These are phyloP conservation scores for Magnaporthiopsis poae DNA, from an alignment of 2,329 filamentous ascomycete species.

Conservation along the genomic window DNA sequence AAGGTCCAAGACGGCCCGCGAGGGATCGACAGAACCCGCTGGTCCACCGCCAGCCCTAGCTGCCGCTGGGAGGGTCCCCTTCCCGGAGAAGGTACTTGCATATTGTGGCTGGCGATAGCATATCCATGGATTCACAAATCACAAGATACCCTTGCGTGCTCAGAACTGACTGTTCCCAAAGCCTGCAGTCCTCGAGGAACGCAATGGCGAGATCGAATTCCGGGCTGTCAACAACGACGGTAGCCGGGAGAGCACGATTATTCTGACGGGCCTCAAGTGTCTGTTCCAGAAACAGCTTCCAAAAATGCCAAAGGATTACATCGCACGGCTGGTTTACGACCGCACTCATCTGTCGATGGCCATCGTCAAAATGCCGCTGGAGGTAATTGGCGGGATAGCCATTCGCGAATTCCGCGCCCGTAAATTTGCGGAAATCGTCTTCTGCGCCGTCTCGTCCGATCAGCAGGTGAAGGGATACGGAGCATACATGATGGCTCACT, in stretches of 20 bases:
- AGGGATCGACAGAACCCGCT: not conserved
- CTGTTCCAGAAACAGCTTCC: slow-evolving; percentile 72
- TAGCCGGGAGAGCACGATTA: slow-evolving; percentile 57
- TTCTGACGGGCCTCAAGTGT: slow-evolving; percentile 66
- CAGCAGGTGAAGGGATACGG: slow-evolving; percentile 72
- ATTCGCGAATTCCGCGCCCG: slow-evolving; percentile 63
- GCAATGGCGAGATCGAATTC: slow-evolving; percentile 64
- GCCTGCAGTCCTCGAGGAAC: slow-evolving; percentile 64
- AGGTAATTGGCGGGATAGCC: slow-evolving; percentile 61
- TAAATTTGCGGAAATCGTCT: slow-evolving; percentile 68
- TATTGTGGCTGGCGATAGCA: not conserved
- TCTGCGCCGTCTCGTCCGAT: slow-evolving; percentile 67
- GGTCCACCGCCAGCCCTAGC: slow-evolving; percentile 3
- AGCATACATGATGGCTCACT: slow-evolving; percentile 65
- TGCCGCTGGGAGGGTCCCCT: slow-evolving; percentile 1
- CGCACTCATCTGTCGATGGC: slow-evolving; percentile 65
- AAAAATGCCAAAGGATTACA: slow-evolving; percentile 74
- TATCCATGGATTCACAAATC: not conserved
- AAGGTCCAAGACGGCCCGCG: slow-evolving; percentile 1
- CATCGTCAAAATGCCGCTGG: slow-evolving; percentile 63
- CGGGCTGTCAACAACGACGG: slow-evolving; percentile 69
- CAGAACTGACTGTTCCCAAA: slow-evolving; percentile 17
- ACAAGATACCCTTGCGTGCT: not conserved
- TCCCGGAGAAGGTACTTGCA: slow-evolving; percentile 7
- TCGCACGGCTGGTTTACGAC: slow-evolving; percentile 65